Evolutionary conservation across 129 eudicot species (phyloP), one percentile per base, ranked within the genome.

Genomic region (Pulicaria dysenterica): DNA sequence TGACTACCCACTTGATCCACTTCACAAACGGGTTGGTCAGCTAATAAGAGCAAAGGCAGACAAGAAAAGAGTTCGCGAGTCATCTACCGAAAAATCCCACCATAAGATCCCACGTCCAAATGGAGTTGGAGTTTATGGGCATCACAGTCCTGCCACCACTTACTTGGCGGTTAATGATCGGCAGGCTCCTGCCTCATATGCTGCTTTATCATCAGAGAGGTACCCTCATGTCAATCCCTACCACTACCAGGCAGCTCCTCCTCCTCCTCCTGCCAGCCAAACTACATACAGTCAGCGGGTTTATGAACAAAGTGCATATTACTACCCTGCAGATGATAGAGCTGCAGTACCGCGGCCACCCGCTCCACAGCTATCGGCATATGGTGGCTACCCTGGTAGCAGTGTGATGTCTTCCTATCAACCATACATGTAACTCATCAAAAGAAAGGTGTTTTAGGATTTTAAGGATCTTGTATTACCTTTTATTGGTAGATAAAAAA

Each of bases 1-100:
- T 17, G 82, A 73, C 4, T 83, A 86, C 80, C 92, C 88, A 34
- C 88, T 86, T 38, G 88, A 83, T 24, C 82, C 92, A 57, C 86
- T 86, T 48, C 67, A 71, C 12, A 72, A 72, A 75, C 79, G 92
- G 69, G 80, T 75, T 8, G 66, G 72, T 34, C 92, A 86, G 82
- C 78, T 86, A 73, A 86, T 71, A 66, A 80, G 80, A 17, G 50
- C 75, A 14, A 83, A 71, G 43, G 66, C 74, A 1, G 90, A 73
- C 56, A 58, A 49, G 65, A 86, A 74, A 13, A 79, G 86, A 70
- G 45, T 59, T 17, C 81, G 46, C 5, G 62, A 78, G 17, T 50
- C 86, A 12, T 72, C 73, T 49, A 17, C 57, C n/a, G 79, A 68
- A 56, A 80, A 41, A 7, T 60, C 72, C 17, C 81, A 43, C 40